These are phyloP conservation scores for Aspergillus wentii DNA, from an alignment of 495 filamentous ascomycete genomes.

Conservation along the genomic window DNA sequence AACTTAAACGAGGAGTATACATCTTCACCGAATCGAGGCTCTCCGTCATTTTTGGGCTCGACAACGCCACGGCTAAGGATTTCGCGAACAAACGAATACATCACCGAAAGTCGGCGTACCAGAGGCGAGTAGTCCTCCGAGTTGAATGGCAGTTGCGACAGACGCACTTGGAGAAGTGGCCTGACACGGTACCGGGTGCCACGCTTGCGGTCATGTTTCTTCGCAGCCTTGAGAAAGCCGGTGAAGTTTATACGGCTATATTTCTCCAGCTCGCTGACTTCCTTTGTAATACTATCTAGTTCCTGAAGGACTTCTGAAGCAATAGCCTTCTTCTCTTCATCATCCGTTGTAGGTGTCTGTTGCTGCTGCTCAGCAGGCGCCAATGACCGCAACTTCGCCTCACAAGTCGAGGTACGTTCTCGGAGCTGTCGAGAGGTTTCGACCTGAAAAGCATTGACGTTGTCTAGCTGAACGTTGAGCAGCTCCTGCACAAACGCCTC, in stretches of 20 bases:
- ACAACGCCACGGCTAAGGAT: constrained; percentile 54
- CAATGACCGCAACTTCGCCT: constrained; percentile 45
- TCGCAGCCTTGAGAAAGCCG: constrained; percentile 93
- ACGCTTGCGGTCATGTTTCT: constrained; percentile 95
- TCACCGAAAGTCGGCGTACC: constrained; percentile 79
- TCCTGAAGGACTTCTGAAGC: constrained; percentile 70
- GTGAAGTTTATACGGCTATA: constrained; percentile 97
- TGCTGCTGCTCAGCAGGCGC: constrained; percentile 27
- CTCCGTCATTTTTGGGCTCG: constrained; percentile 35
- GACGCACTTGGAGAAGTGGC: constrained; percentile 81
- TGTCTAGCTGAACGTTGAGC: constrained; percentile 89
- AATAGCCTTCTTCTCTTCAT: constrained; percentile 41
- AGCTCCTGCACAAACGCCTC: constrained; percentile 89
- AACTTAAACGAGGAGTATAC: constrained; percentile 92
- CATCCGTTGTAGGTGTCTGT: constrained; percentile 20
- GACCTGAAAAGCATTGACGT: constrained; percentile 85
- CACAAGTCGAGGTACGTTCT: constrained; percentile 57
- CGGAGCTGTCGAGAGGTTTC: constrained; percentile 67
- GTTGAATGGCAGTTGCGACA: constrained; percentile 87
- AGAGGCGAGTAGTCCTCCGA: constrained; percentile 91
- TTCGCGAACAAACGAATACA: constrained; percentile 92
- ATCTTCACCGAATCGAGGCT: constrained; percentile 47
- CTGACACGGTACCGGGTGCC: constrained; percentile 78
- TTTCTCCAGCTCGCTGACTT: constrained; percentile 89
- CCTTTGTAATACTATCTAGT: constrained; percentile 80